Base-by-base conservation (phyloP, 1,284 basidiomycete species). In the Thelephora terrestris region DNA sequence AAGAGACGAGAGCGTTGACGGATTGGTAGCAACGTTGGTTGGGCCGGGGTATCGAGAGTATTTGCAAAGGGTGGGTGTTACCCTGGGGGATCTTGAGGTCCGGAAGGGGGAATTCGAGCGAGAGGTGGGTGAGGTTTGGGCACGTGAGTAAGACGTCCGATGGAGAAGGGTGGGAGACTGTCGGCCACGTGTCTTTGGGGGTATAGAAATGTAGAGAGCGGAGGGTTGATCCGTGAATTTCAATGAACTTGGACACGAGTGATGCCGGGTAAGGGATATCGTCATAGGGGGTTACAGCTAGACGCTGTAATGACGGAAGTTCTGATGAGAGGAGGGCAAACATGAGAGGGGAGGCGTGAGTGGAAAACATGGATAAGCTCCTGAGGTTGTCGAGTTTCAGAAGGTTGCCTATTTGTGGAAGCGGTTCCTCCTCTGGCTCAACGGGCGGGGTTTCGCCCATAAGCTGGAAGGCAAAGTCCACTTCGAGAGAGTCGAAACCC, bases 121-220 rank as follows among this genome's bases (percentile, higher is more conserved):
- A 82, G 27, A 86, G 73, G 55, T 83, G 78, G 21, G 68, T 70
- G 7, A 88, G 67, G 27, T 71, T 67, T 3, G 83, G 82, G 27
- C 74, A 79, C 12, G 68, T 70, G 32, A 65, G 58, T 7, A 89
- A 68, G 5, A 87, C 52, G 18, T 68, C 68, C 0, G 62, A 53
- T 0, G 83, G 79, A 2, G 82, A 79, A 16, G 80, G 73, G 52
- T 78, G 75, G 37, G 79, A 69, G 38, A 69, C 68, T 2, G 76
- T 78, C 1, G 84, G 87, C 81, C 83, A 89, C 75, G 82, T 86
- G 37, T 75, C 73, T 56, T 83, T 82, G 0, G 79, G 78, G 1
- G 82, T 81, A 44, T 78, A 76, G 46, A 90, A 71, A 32, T 81
- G 73, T 2, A 91, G 71, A 0, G 81, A 82, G 7, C 67, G 69